Conservation (phyloP, 192 early-diverging fungal genomes). For the Funneliformis geosporum region DNA sequence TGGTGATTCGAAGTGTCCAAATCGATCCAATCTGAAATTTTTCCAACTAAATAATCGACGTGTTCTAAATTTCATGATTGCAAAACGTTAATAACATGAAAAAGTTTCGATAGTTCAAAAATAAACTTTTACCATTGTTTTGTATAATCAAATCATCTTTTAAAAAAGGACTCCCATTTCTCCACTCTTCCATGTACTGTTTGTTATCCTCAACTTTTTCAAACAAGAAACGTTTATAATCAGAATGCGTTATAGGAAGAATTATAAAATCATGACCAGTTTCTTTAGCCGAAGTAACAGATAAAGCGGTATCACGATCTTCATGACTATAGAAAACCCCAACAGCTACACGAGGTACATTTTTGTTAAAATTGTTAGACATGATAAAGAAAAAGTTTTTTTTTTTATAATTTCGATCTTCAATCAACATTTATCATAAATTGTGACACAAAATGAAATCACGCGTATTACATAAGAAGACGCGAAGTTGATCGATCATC, state of each 20-base stretch:
- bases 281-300: slow-evolving; percentile 33
- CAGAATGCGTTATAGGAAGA: slow-evolving; percentile 43
- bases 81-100: slow-evolving; percentile 1
- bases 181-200: slow-evolving; percentile 38
- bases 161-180: slow-evolving; percentile 39
- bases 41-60: slow-evolving; percentile 45
- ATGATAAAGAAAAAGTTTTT: not conserved
- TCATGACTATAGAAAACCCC: not conserved
- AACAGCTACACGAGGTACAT: slow-evolving; percentile 5
- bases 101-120: not conserved
- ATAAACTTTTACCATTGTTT: slow-evolving; percentile 36
- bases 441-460: too few relatives aligned
- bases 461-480: too few relatives aligned
- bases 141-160: slow-evolving; percentile 44
- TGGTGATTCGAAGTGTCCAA: slow-evolving; percentile 51
- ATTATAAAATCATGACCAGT: slow-evolving; percentile 49
- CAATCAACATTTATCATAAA: too few relatives aligned
- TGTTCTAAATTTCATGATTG: slow-evolving; percentile 33
- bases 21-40: slow-evolving; percentile 55
- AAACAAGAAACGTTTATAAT: slow-evolving; percentile 44
- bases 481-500: too few relatives aligned
- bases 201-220: not conserved
- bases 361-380: not conserved
- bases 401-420: too few relatives aligned
- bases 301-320: not conserved